Evolutionary conservation across 495 filamentous ascomycete species (phyloP), one percentile per base, ranked within the genome.

Genomic region (Aspergillus avenaceus): DNA sequence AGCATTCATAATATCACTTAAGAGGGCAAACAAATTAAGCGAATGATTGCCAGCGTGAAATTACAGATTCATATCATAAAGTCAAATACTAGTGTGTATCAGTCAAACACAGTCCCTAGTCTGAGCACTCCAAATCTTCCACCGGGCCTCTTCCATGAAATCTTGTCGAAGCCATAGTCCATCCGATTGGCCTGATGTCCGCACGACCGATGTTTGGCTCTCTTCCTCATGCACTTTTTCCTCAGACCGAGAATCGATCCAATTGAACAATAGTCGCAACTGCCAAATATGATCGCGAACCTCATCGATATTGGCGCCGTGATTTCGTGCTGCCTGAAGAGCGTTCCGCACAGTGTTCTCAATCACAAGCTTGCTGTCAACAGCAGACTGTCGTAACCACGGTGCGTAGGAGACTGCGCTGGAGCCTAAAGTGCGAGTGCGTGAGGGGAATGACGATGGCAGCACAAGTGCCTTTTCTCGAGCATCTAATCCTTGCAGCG

Each of bases 381-480:
- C 85, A 5, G 84, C 83, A 7, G 87, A 95, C 5, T 66, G 67
- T 19, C 76, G 69, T 12, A 78, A 69, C 64, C 74, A 73, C 2
- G 71, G 65, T 0, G 67, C 64, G 3, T 62, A 59, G 4, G 62
- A 59, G 26, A 60, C 29, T 63, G 73, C 43, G 69, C 70, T 46
- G 63, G 67, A 45, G 72, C 67, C 46, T 37, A 60, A 55, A n/a
- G 50, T 46, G 18, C 52, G 47, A 16, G 55, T 55, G 9, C 58
- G 61, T 32, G 54, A 41, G 45, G 70, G 61, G 64, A 69, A 63
- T 14, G 82, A 78, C 9, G 75, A 71, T 11, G 85, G 83, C 18
- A 97, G 72, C 7, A 97, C 81, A 9, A 91, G 70, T 2, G 82
- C 83, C 41, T 84, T 74, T 63, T 96, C 92, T 18, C 88, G 82